These are phyloP conservation scores for Tricholoma hemisulphureum DNA, from an alignment of 768 basidiomycete species.

Conservation along the genomic window DNA sequence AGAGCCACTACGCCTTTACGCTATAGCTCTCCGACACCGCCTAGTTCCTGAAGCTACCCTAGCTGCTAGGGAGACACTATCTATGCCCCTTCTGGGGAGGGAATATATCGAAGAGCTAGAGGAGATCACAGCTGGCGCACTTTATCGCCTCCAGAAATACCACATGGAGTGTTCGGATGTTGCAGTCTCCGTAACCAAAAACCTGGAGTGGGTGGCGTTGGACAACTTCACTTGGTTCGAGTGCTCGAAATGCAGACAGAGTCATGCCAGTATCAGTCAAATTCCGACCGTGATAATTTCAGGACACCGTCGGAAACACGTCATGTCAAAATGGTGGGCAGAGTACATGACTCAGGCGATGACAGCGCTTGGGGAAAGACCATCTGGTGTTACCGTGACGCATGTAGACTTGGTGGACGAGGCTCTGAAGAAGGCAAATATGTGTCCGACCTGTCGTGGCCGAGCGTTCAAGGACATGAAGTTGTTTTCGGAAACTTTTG, in stretches of 20 bases:
- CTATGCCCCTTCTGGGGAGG: slow-evolving; percentile 13
- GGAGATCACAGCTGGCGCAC: slow-evolving; percentile 26
- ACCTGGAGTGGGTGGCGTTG: slow-evolving; percentile 17
- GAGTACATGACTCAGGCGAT: slow-evolving; percentile 18
- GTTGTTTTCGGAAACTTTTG: slow-evolving; percentile 14
- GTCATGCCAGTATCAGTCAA: background rate
- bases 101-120: slow-evolving; percentile 31
- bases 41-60: slow-evolving; percentile 12
- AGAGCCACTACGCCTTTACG: slow-evolving; percentile 20
- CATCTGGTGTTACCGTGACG: slow-evolving; percentile 14
- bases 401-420: slow-evolving; percentile 13
- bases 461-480: slow-evolving; percentile 18
- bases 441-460: slow-evolving; percentile 12
- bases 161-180: slow-evolving; percentile 26
- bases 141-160: slow-evolving; percentile 30
- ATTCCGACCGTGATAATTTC: slow-evolving; percentile 10
- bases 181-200: slow-evolving; percentile 12
- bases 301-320: slow-evolving; percentile 11
- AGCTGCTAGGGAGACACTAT: slow-evolving; percentile 20
- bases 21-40: slow-evolving; percentile 14
- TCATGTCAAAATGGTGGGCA: slow-evolving; percentile 20
- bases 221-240: slow-evolving; percentile 17
- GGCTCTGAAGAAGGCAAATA: slow-evolving; percentile 17
- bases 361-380: slow-evolving; percentile 14
- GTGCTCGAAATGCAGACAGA: slow-evolving; percentile 13